Evolutionary conservation across 306 rosid genomes (phyloP).

Genomic region (Dryas octopetala): DNA sequence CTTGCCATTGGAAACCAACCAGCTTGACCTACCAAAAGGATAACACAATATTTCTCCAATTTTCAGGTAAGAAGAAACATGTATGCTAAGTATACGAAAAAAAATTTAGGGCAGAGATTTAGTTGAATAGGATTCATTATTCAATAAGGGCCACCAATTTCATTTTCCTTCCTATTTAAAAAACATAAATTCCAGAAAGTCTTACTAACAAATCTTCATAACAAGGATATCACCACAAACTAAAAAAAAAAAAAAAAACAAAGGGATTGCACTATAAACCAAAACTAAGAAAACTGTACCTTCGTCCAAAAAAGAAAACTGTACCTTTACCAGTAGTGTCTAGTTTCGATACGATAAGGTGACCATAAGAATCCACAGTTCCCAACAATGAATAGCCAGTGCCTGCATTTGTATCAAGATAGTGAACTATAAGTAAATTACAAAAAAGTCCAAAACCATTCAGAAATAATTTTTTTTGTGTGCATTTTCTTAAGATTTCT

Average conservation of each 20-base stretch:
- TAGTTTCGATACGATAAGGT: constrained; percentile 80
- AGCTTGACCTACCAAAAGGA: neutral
- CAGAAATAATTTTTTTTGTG: neutral
- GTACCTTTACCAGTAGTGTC: constrained; percentile 66
- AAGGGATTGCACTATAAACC: neutral
- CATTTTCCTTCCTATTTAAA: neutral
- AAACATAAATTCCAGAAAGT: neutral
- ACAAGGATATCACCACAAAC: constrained; percentile 9
- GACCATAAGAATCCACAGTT: constrained; percentile 87
- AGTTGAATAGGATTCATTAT: neutral
- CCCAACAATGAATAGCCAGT: constrained; percentile 63
- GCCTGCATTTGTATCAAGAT: constrained; percentile 40
- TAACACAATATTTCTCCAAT: neutral
- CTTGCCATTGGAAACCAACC: neutral
- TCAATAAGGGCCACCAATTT: neutral
- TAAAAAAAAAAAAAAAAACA: too few relatives aligned
- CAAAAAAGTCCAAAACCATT: neutral
- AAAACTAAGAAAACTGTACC: constrained; percentile 40
- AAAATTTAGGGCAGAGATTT: neutral
- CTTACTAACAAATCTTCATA: neutral
- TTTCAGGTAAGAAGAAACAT: neutral
- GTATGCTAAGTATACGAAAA: neutral
- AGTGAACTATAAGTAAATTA: neutral
- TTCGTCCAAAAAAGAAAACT: constrained; percentile 13
- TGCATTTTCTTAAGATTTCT: neutral